Evolutionary conservation across 2,329 filamentous ascomycete species (phyloP), one percentile per base, ranked within the genome.

Genomic region (Sporothrix luriei): DNA sequence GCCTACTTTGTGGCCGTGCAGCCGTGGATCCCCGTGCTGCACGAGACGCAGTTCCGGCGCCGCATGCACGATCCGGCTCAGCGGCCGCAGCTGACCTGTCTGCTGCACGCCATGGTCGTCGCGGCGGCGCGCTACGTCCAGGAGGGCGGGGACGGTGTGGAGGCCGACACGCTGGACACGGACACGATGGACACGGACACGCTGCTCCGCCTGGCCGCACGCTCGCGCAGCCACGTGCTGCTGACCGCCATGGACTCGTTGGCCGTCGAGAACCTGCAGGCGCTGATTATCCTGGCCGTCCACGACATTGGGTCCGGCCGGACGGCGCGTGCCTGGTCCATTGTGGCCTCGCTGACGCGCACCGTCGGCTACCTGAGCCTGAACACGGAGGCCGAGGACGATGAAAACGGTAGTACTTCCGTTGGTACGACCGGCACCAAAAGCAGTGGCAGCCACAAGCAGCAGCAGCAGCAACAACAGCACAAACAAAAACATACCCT

Each of bases 281-380:
- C 77, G 4, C 68, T 78, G 19, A 75, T 76, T 16, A 78, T 81
- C 11, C 73, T 78, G 55, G 76, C 76, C 3, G 79, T 80, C 69
- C 73, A 77, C 65, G 75, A 78, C 71, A 76, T 73, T 64, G 79
- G 79, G 1, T 69, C 68, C 6, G 68, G 68, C 2, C n/a, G 74
- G 14, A 74, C 74, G 1, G 71, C 73, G 16, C 76, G 74, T 26
- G 78, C 79, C 7, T 80, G 78, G 79, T 76, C 79, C 2, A 75
- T 80, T 19, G 74, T 80, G 14, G 79, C 78, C 19, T 77, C 76
- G 10, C 75, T 80, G 40, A 78, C 78, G 0, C 73, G 79, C 21
- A 80, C 77, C 5, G 78, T 80, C 14, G 78, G 79, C 57, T 78
- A 79, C 66, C 71, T 80, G 21, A 76, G 79, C 55, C 73, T 80